A percentile compares a stretch with the other conserved stretches of the same genome.
These are phyloP conservation scores for Nicotiana knightiana DNA, from an alignment of 257 asterid species.

Conservation along the genomic window DNA sequence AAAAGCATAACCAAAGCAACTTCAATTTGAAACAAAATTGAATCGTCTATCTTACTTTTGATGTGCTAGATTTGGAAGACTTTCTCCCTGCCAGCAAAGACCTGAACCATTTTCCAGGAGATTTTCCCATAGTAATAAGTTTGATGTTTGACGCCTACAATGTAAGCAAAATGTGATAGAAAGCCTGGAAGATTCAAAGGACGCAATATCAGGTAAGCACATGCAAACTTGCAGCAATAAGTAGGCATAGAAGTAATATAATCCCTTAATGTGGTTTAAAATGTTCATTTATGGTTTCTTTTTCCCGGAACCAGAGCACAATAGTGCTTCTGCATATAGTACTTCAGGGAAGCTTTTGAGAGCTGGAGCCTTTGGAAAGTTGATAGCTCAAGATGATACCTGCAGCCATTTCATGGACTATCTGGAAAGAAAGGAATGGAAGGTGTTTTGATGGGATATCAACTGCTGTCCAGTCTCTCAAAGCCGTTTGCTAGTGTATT, in stretches of 20 bases:
- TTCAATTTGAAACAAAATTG: background rate
- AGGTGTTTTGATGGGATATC: too few relatives aligned
- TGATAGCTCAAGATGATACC: too few relatives aligned
- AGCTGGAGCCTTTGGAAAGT: too few relatives aligned
- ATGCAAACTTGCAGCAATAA: background rate
- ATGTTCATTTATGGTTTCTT: background rate
- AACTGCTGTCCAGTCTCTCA: too few relatives aligned
- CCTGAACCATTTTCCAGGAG: slow-evolving; percentile 71
- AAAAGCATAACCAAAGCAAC: background rate
- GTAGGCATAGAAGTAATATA: background rate
- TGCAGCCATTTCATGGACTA: too few relatives aligned
- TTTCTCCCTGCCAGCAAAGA: slow-evolving; percentile 42
- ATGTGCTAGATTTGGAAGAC: slow-evolving; percentile 31
- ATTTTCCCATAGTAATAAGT: slow-evolving; percentile 44
- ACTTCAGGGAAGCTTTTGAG: too few relatives aligned
- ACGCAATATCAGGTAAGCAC: background rate
- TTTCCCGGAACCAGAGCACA: background rate
- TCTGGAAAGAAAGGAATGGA: too few relatives aligned
- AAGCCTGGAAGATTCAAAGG: background rate
- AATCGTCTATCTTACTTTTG: slow-evolving; percentile 29
- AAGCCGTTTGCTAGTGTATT: too few relatives aligned
- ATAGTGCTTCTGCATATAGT: background rate
- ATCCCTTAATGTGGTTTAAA: background rate
- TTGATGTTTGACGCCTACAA: slow-evolving; percentile 1
- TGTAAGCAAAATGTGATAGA: background rate